phyloP scores from a whole-genome alignment of 768 basidiomycete species.

The Pleurotus pulmonarius region DNA sequence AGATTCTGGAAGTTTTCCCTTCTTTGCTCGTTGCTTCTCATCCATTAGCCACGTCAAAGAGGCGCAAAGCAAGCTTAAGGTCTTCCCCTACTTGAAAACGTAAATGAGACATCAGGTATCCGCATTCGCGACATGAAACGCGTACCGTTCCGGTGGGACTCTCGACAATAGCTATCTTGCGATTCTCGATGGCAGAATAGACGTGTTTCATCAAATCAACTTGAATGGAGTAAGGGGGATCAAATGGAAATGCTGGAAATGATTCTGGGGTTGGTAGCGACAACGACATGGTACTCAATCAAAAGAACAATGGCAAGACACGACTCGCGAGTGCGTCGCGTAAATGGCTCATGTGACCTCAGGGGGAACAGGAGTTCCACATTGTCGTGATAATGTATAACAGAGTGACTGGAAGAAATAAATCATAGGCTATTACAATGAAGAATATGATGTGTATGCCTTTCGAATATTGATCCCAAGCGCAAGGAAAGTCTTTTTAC shows the following conservation, averaged over 20 bases:
- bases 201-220: slow-evolving; percentile 84
- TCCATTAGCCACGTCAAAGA: slow-evolving; percentile 73
- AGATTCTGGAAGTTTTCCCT: slow-evolving; percentile 50
- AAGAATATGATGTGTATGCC: too few species aligned
- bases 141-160: slow-evolving; percentile 87
- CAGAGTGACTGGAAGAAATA: too few species aligned
- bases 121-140: background rate
- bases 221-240: slow-evolving; percentile 82
- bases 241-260: slow-evolving; percentile 84
- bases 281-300: slow-evolving; percentile 1
- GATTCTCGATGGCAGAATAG: slow-evolving; percentile 72
- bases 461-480: too few species aligned
- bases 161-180: slow-evolving; percentile 78
- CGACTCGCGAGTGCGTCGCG: too few species aligned
- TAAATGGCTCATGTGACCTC: too few species aligned
- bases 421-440: too few species aligned
- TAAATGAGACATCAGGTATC: background rate
- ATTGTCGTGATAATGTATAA: too few species aligned
- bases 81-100: slow-evolving; percentile 64
- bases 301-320: too few species aligned
- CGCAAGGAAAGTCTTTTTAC: too few species aligned
- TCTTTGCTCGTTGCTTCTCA: slow-evolving; percentile 64
- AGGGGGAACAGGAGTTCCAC: too few species aligned
- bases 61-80: slow-evolving; percentile 74
- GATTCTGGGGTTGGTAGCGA: slow-evolving; percentile 56